A percentile compares a stretch with the other conserved stretches of the same genome.
Evolutionary conservation across 1,139 yeast genomes (phyloP).

Genomic region (Suhomyces bolitotheri): DNA sequence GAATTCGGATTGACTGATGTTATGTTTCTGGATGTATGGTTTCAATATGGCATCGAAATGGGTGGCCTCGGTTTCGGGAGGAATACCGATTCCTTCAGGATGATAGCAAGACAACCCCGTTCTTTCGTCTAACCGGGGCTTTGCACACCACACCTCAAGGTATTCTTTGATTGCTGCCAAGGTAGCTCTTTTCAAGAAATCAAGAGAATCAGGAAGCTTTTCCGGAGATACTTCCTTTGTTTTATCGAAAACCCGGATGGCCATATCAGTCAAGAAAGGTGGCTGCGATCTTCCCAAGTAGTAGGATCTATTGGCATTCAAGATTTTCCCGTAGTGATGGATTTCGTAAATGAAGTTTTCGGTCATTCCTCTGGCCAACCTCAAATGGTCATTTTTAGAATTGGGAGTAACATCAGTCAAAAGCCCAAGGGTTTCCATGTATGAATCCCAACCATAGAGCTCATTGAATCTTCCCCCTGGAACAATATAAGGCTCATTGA

Average conservation of each 20-base stretch:
- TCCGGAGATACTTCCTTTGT: constrained; percentile 48
- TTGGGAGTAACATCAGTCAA: constrained; percentile 59
- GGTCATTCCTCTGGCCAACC: constrained; percentile 84
- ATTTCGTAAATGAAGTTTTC: constrained; percentile 92
- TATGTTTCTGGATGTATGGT: constrained; percentile 69
- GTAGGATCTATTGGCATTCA: constrained; percentile 93
- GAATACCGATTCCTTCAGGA: constrained; percentile 88
- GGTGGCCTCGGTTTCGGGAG: constrained; percentile 93
- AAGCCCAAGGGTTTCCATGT: constrained; percentile 86
- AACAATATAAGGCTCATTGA: constrained; percentile 85
- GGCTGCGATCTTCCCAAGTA: constrained; percentile 94
- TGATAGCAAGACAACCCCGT: constrained; percentile 89
- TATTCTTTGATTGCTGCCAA: constrained; percentile 88
- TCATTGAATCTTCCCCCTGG: constrained; percentile 98
- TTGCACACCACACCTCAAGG: constrained; percentile 70
- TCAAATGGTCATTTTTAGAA: constrained; percentile 42
- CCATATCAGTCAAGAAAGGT: constrained; percentile 96
- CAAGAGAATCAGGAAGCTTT: constrained; percentile 40
- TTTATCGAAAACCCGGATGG: constrained; percentile 65
- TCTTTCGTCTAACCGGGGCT: constrained; percentile 71
- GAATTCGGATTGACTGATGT: constrained; percentile 66
- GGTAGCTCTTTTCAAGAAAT: constrained; percentile 64
- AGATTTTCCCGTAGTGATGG: constrained; percentile 83
- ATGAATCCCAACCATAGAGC: constrained; percentile 97
- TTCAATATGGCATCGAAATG: constrained; percentile 76